A percentile compares a stretch with the other conserved stretches of the same genome.
phyloP scores from a whole-genome alignment of 768 basidiomycete genomes.

The Rickenella mellea region DNA sequence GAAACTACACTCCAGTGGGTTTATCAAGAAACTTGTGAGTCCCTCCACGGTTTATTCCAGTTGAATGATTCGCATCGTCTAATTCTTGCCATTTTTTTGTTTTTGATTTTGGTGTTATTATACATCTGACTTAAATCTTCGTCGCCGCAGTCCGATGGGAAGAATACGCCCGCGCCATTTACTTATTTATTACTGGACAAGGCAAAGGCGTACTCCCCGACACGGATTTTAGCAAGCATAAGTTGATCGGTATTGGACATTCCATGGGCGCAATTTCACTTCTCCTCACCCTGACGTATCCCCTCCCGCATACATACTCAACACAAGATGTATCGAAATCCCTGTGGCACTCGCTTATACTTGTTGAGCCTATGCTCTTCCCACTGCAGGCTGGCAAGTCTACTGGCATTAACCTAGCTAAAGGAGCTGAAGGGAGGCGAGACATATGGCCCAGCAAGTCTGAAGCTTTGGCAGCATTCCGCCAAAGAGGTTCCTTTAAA shows the following conservation, averaged over 20 bases:
- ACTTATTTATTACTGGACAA: constrained; percentile 37
- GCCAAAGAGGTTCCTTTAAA: constrained; percentile 30
- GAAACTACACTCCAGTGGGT: constrained; percentile 26
- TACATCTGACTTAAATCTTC: not conserved
- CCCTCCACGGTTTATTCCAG: too few species aligned
- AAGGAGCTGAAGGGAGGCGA: constrained; percentile 28
- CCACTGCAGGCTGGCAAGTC: too few species aligned
- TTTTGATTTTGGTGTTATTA: too few species aligned
- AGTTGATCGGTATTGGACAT: constrained; percentile 42
- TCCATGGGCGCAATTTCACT: constrained; percentile 42
- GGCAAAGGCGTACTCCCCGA: constrained; percentile 33
- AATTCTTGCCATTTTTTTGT: too few species aligned
- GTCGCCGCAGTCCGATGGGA: constrained; percentile 39
- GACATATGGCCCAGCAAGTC: constrained; percentile 45
- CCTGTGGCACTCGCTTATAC: constrained; percentile 28
- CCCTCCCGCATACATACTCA: too few species aligned
- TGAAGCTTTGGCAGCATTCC: constrained; percentile 33
- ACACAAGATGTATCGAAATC: too few species aligned
- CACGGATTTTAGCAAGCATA: constrained; percentile 37
- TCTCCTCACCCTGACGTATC: constrained; percentile 33
- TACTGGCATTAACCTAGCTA: too few species aligned
- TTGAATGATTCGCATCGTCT: too few species aligned
- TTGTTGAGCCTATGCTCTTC: constrained; percentile 39
- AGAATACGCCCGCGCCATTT: constrained; percentile 39
- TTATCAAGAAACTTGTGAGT: constrained; percentile 21